Evolutionary conservation across 352 stramenopile species (phyloP).

Genomic region (Pythium pectinolyticum): DNA sequence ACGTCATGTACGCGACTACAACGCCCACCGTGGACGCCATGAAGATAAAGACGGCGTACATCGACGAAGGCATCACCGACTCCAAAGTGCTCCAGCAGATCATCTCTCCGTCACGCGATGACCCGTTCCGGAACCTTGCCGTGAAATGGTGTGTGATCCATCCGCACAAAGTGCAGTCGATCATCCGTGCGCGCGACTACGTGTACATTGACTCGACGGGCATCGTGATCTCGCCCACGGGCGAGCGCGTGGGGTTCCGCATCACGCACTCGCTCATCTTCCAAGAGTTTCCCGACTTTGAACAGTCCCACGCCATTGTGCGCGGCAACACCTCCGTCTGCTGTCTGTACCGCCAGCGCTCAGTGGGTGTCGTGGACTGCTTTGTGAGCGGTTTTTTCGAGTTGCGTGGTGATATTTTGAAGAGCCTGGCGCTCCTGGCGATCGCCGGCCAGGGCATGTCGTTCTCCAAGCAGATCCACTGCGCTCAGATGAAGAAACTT

Average conservation of each 20-base stretch:
- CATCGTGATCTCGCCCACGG: constrained; percentile 28
- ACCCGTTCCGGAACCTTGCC: constrained; percentile 13
- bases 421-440: constrained; percentile 8
- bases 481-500: constrained; percentile 60
- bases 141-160: constrained; percentile 17
- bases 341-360: constrained; percentile 44
- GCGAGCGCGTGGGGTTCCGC: constrained; percentile 52
- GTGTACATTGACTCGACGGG: constrained; percentile 48
- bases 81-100: constrained; percentile 19
- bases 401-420: not conserved
- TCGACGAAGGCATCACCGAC: constrained; percentile 10
- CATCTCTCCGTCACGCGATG: not conserved
- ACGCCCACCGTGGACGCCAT: constrained; percentile 4
- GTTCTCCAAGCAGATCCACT: constrained; percentile 7
- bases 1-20: constrained; percentile 18
- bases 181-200: constrained; percentile 41
- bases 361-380: constrained; percentile 42
- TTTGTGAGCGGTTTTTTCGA: constrained; percentile 24
- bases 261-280: constrained; percentile 47
- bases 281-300: constrained; percentile 26
- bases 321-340: constrained; percentile 40
- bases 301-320: constrained; percentile 26
- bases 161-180: constrained; percentile 1
- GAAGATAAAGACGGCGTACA: constrained; percentile 18
- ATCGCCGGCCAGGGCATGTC: not conserved